Base-by-base conservation (phyloP, 768 basidiomycete genomes). In the Suillus tomentosus region DNA sequence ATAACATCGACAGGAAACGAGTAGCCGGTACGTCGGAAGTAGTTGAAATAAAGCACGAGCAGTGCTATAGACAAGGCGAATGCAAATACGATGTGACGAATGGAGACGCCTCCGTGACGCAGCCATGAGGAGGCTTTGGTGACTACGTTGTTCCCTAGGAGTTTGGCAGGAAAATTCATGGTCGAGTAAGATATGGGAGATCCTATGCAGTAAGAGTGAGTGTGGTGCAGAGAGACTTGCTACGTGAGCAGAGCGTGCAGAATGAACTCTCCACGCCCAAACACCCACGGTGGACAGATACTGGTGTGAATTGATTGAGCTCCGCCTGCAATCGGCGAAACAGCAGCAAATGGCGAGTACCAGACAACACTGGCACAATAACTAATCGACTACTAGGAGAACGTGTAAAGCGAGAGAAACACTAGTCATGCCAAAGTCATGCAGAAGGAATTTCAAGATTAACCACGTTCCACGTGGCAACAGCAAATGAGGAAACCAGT, bases 81-180 rank as follows among this genome's bases (percentile, higher is more conserved):
- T 6, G 67, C 48, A 61, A 69, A 62, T 0, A n/a, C 64, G 48
- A 76, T 39, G 48, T 75, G 68, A 42, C 75, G 76, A 11, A 70
- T 27, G 1, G 72, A 62, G 45, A 75, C 56, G 11, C 61, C 48
- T 56, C 65, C 68, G 27, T 73, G 70, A 17, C 48, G 67, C 2
- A 65, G 37, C 2, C 24, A n/a, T n/a, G 54, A 9, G 47, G 45
- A 39, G 10, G 67, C n/a, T 22, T 60, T 67, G 54, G 37, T 17
- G 39, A 19, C 39, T 22, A 48, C 10, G n/a, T 47, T 57, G 27
- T 2, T 36, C 10, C 58, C 58, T 42, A 63, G 55, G 54, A 66
- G 22, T 19, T 42, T 43, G 7, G 6, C 66, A 39, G 63, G 40
- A 27, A 63, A 17, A 5, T 50, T 37, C 69, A 71, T 71, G 27